Conservation (phyloP, 108 stramenopile genomes). For the Skeletonema costatum region DNA sequence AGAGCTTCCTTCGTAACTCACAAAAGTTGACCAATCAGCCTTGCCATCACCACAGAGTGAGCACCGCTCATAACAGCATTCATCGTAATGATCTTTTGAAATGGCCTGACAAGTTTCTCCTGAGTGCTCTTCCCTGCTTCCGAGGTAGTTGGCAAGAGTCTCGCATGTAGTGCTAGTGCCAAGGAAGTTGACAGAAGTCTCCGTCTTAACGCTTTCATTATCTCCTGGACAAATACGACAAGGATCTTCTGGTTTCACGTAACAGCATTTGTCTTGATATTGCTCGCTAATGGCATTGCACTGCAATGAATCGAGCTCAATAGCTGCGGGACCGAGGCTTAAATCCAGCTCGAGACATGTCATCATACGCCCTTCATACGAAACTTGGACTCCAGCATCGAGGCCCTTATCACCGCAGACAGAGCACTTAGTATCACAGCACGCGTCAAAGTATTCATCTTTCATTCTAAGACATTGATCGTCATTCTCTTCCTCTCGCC, state of each 20-base stretch:
- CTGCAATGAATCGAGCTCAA: conserved; percentile 36
- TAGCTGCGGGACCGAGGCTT: conserved; percentile 22
- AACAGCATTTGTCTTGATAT: conserved; percentile 37
- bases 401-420: conserved; percentile 43
- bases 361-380: conserved; percentile 41
- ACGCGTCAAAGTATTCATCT: conserved; percentile 31
- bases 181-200: conserved; percentile 36
- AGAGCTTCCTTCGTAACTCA: conserved; percentile 31
- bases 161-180: conserved; percentile 48
- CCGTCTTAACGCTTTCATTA: conserved; percentile 25
- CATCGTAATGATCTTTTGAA: conserved; percentile 27
- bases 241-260: conserved; percentile 36
- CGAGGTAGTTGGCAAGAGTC: conserved; percentile 49
- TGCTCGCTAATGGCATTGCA: conserved; percentile 29
- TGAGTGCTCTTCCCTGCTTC: conserved; percentile 43
- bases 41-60: conserved; percentile 44
- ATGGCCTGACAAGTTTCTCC: conserved; percentile 32
- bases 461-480: conserved; percentile 26
- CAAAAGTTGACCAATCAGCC: conserved; percentile 49
- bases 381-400: conserved; percentile 46
- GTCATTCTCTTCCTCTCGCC: conserved; percentile 32
- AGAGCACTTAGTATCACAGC: conserved; percentile 46
- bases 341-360: conserved; percentile 50
- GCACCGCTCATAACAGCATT: conserved; percentile 44
- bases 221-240: conserved; percentile 41